Percentiles rank a stretch among this genome's conserved stretches.
Conservation (phyloP, 257 asterid species). For the Solanum acaule region DNA sequence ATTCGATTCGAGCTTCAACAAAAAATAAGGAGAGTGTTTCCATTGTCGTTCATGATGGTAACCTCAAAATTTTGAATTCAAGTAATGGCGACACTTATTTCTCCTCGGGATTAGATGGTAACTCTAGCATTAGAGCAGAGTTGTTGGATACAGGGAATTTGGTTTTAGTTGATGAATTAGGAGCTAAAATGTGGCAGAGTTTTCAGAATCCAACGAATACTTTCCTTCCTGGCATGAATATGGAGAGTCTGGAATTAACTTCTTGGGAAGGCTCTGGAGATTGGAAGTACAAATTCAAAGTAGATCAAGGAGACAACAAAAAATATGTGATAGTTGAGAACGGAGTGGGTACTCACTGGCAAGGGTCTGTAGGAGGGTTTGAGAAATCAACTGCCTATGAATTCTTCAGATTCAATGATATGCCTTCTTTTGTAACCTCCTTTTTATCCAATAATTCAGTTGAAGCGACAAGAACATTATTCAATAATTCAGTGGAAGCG, state of each 20-base stretch:
- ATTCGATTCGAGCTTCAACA: background rate
- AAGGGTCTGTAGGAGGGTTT: background rate
- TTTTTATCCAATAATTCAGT: background rate
- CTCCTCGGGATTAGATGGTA: background rate
- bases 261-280: background rate
- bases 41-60: slow-evolving; percentile 23
- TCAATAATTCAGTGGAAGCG: background rate
- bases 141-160: slow-evolving; percentile 43
- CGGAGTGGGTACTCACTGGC: background rate
- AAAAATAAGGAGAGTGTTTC: background rate
- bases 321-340: background rate
- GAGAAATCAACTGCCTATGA: background rate
- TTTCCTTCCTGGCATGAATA: slow-evolving; percentile 35
- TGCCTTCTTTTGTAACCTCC: background rate
- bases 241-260: slow-evolving; percentile 3
- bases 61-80: slow-evolving; percentile 2
- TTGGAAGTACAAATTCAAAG: background rate
- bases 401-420: background rate
- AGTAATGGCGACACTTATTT: accelerated
- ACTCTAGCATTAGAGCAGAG: slow-evolving; percentile 1
- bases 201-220: slow-evolving; percentile 27
- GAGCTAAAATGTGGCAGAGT: slow-evolving; percentile 28
- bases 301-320: background rate
- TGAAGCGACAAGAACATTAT: background rate
- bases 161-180: background rate